phyloP scores from a whole-genome alignment of 2,329 filamentous ascomycete species.

The Alternaria panax region DNA sequence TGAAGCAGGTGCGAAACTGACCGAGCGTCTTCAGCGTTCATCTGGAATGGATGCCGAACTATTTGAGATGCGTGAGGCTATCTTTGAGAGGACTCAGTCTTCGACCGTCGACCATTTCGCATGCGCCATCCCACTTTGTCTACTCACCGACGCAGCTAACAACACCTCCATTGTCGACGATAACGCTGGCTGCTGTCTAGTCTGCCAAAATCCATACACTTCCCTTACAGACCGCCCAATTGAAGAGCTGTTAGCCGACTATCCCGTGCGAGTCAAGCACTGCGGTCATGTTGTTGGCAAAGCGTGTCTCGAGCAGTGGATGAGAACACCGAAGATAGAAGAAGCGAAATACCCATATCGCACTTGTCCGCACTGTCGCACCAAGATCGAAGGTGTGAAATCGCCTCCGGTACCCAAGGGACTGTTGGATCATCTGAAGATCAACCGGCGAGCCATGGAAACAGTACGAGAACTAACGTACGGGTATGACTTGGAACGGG shows the following conservation, averaged over 20 bases:
- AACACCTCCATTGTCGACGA: slow-evolving; percentile 8
- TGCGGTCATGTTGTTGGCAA: slow-evolving; percentile 38
- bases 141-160: background rate
- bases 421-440: slow-evolving; percentile 14
- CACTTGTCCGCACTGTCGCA: slow-evolving; percentile 32
- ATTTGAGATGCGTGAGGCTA: slow-evolving; percentile 4
- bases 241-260: slow-evolving; percentile 28
- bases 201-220: slow-evolving; percentile 33
- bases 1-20: background rate
- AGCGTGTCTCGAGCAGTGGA: slow-evolving; percentile 33
- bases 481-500: slow-evolving; percentile 14
- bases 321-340: slow-evolving; percentile 29
- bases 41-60: background rate
- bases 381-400: slow-evolving; percentile 22
- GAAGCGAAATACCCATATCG: slow-evolving; percentile 29
- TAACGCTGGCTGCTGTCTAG: slow-evolving; percentile 20
- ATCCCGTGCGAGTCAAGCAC: slow-evolving; percentile 34
- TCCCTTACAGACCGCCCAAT: slow-evolving; percentile 15
- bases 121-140: slow-evolving; percentile 25
- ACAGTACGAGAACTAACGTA: slow-evolving; percentile 14
- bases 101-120: slow-evolving; percentile 30
- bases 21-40: slow-evolving; percentile 1
- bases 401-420: background rate
- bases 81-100: slow-evolving; percentile 4
- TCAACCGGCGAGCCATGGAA: slow-evolving; percentile 8